Base-by-base conservation (phyloP, 441 rosid genomes). In the Francoa sonchifolia region DNA sequence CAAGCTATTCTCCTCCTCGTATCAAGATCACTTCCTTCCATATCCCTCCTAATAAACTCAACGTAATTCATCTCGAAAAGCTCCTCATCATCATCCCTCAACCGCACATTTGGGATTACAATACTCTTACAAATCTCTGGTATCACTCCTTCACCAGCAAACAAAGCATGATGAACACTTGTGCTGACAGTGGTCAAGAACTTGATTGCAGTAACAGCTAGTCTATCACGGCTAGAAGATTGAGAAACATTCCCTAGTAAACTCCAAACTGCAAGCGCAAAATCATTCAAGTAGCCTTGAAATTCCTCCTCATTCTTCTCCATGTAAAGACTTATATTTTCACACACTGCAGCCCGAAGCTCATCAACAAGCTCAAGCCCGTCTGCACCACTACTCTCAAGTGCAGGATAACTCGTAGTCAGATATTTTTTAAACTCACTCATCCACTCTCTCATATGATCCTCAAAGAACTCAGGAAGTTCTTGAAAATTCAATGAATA, bases 21-120 rank as follows among this genome's bases (percentile, higher is more conserved):
- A 25, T 90, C 96, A 59, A 79, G 67, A 65, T 90, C 98, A 54
- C 98, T 90, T 30, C 96, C 98, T 54, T 90, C 98, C 98, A 90
- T 90, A 55, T 90, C 98, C 62, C 98, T 82, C 60, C 98, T 73
- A 48, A 90, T 76, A 50, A 85, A 90, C 73, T 90, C 96, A 9
- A 90, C 63, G 36, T 71, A 90, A 54, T 90, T 90, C 93, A 82
- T 85, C 63, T 85, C 96, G 46, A 90, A 90, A 6, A 90, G 81
- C 45, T 85, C 98, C 58, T 82, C 98, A 50, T 90, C 98, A 41
- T 85, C 98, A 9, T 71, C 94, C 66, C 89, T 90, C 64, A 80
- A 58, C 44, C 76, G 61, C 50, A 90, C 96, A 68, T 90, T 82
- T 2, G 96, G 96, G 54, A 90, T 72, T 65, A 90, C 98, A 44